A percentile compares a stretch with the other conserved stretches of the same genome.
These are phyloP conservation scores for Lycium barbarum DNA, from an alignment of 257 asterid genomes.

Conservation along the genomic window DNA sequence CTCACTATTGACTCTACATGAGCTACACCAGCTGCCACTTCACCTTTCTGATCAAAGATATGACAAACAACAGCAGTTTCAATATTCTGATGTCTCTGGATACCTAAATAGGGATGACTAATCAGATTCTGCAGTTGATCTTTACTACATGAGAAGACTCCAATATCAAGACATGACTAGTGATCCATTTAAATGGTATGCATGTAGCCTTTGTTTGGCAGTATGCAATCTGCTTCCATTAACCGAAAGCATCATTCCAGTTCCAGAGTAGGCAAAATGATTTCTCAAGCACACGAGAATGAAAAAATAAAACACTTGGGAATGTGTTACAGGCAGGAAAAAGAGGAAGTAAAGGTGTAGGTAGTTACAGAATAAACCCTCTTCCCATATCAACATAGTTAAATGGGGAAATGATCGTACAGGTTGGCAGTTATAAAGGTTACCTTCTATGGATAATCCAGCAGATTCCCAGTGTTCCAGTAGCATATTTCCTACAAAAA, in stretches of 20 bases:
- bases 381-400: neutral
- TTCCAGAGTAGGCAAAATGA: neutral
- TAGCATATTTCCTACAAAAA: conserved; percentile 73
- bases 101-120: conserved; percentile 58
- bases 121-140: conserved; percentile 32
- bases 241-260: conserved; percentile 19
- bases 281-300: neutral
- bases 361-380: neutral
- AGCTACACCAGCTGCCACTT: conserved; percentile 90
- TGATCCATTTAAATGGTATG: neutral
- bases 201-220: neutral
- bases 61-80: conserved; percentile 79
- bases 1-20: conserved; percentile 83
- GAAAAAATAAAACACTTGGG: neutral
- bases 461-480: conserved; percentile 79
- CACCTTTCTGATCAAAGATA: conserved; percentile 84
- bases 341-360: neutral
- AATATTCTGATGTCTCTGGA: conserved; percentile 61
- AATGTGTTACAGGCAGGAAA: conserved; percentile 15
- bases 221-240: neutral
- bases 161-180: conserved; percentile 15
- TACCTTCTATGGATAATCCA: conserved; percentile 79
- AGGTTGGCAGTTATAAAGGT: conserved; percentile 12
- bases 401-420: neutral
- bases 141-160: neutral